Percentiles rank a stretch among this genome's conserved stretches.
phyloP scores from a whole-genome alignment of 495 filamentous ascomycete genomes.

The Tuber calosporum region DNA sequence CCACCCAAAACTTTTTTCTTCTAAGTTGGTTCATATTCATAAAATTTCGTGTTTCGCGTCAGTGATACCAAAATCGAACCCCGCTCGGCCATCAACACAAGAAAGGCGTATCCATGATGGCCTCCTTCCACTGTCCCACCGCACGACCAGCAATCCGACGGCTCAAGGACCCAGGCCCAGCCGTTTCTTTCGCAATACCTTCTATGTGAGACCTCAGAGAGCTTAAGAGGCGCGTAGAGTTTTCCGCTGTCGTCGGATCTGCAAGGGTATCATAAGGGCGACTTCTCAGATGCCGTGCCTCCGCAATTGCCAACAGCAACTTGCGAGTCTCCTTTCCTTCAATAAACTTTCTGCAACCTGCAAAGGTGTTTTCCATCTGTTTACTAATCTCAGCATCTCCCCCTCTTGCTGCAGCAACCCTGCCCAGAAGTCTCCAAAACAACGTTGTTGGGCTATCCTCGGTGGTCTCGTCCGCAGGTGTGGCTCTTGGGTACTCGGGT shows the following conservation, averaged over 20 bases:
- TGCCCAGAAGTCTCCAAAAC: conserved; percentile 33
- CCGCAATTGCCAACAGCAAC: conserved; percentile 33
- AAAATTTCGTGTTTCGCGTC: conserved; percentile 2
- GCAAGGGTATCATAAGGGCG: conserved; percentile 17
- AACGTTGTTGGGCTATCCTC: conserved; percentile 14
- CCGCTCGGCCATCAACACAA: conserved; percentile 22
- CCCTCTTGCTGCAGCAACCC: conserved; percentile 24
- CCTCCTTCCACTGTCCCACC: conserved; percentile 32
- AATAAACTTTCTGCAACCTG: conserved; percentile 22
- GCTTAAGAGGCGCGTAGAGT: conserved; percentile 14
- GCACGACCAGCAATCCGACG: conserved; percentile 40
- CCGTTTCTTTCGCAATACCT: conserved; percentile 14
- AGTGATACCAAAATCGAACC: neutral
- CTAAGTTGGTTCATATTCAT: conserved; percentile 6
- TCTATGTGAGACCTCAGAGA: conserved; percentile 24
- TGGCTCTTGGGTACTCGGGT: conserved; percentile 4
- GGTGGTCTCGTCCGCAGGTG: conserved; percentile 6
- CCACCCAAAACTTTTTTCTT: conserved; percentile 6
- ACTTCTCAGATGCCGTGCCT: conserved; percentile 24
- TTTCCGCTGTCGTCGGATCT: conserved; percentile 24
- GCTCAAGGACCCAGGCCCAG: conserved; percentile 15
- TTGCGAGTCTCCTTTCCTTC: conserved; percentile 30
- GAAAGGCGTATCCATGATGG: conserved; percentile 31
- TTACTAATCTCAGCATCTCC: conserved; percentile 19
- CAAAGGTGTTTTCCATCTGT: conserved; percentile 21